A percentile compares a stretch with the other conserved stretches of the same genome.
Evolutionary conservation across 2,329 filamentous ascomycete genomes (phyloP).

Genomic region (Mariannaea elegans): DNA sequence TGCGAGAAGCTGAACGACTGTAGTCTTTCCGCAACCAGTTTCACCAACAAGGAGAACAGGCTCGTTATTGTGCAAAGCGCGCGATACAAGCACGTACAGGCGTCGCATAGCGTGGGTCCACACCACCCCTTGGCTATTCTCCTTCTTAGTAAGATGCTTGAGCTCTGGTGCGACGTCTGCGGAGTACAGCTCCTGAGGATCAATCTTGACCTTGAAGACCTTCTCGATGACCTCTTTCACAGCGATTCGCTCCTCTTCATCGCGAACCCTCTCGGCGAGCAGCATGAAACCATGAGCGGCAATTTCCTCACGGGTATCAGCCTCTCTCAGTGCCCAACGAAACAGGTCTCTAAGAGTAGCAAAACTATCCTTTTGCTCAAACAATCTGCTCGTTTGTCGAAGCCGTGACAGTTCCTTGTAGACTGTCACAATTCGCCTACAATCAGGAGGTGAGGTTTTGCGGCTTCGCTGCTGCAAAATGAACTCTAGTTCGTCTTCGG

Average conservation of each 20-base stretch:
- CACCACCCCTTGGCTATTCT: constrained; percentile 74
- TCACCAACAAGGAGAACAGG: constrained; percentile 95
- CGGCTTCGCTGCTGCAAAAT: constrained; percentile 90
- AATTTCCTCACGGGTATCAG: constrained; percentile 87
- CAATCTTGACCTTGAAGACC: constrained; percentile 86
- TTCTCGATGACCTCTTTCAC: constrained; percentile 90
- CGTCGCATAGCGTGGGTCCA: constrained; percentile 97
- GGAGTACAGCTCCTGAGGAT: constrained; percentile 78
- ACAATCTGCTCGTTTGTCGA: constrained; percentile 88
- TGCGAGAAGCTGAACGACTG: constrained; percentile 90
- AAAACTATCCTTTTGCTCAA: constrained; percentile 97
- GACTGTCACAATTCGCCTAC: constrained; percentile 87
- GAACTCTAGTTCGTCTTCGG: constrained; percentile 89
- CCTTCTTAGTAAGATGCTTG: constrained; percentile 53
- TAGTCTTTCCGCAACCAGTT: constrained; percentile 97
- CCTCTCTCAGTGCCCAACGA: constrained; percentile 87
- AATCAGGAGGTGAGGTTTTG: constrained; percentile 89
- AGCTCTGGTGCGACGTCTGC: constrained; percentile 65
- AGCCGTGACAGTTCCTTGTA: constrained; percentile 92
- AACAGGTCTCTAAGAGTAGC: constrained; percentile 96
- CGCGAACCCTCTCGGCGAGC: constrained; percentile 92
- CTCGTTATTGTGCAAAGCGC: constrained; percentile 88
- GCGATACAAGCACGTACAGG: constrained; percentile 87
- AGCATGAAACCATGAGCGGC: constrained; percentile 96
- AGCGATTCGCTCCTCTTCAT: constrained; percentile 82